Conservation (phyloP, 345 rosid genomes). For the Moricandia moricandioides region DNA sequence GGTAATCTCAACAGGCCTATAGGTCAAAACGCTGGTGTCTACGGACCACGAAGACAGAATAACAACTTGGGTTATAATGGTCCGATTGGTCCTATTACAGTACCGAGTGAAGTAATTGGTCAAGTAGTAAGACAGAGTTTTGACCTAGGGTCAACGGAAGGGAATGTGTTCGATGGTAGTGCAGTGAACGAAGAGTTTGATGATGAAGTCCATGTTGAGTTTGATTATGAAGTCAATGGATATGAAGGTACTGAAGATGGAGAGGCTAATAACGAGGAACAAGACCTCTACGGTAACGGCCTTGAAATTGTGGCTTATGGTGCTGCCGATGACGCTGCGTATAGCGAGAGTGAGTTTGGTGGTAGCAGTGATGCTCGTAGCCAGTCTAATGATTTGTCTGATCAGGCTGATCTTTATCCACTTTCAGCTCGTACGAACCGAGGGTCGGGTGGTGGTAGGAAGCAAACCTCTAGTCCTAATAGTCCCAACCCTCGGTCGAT, state of each 20-base stretch:
- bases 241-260: constrained; percentile 2
- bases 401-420: constrained; percentile 22
- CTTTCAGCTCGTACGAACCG: not conserved
- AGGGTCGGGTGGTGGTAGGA: not conserved
- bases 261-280: not conserved
- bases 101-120: not conserved
- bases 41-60: constrained; percentile 17
- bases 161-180: constrained; percentile 15
- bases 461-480: not conserved
- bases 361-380: constrained; percentile 35
- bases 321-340: not conserved
- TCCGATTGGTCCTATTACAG: not conserved
- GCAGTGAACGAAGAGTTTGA: constrained; percentile 5
- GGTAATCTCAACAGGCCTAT: not conserved
- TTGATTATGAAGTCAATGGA: constrained; percentile 18
- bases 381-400: constrained; percentile 24
- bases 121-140: not conserved
- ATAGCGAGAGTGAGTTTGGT: constrained; percentile 35
- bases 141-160: constrained; percentile 22
- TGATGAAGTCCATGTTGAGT: constrained; percentile 16
- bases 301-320: constrained; percentile 21
- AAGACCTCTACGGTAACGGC: not conserved
- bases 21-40: not conserved
- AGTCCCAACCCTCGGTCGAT: not conserved
- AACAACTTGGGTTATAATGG: constrained; percentile 9